Base-by-base conservation (phyloP, 2,329 filamentous ascomycete species). In the Calcarisporium arbuscula region DNA sequence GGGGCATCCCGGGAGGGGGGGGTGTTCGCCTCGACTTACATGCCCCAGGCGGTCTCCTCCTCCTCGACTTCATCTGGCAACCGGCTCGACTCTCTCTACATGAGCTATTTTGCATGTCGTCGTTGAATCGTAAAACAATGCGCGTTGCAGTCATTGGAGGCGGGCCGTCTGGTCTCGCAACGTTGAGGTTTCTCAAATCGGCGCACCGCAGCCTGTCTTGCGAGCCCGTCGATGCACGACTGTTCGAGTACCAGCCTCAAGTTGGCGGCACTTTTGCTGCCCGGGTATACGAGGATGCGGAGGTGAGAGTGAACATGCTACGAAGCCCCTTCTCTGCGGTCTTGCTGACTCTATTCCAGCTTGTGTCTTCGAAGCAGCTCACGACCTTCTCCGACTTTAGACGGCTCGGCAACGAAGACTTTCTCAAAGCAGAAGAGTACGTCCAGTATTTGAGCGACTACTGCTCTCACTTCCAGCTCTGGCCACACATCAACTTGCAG, bases 351-450 rank as follows among this genome's bases (percentile, higher is more conserved):
- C 9, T 20, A 2, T 35, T 21, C n/a, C 33, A 58, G 55, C 52
- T 67, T 5, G 65, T 70, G 6, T 65, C 61, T 2, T 67, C 63
- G 4, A 67, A 63, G 40, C 62, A 66, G 25, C 54, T 71, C n/a
- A 70, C 65, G 0, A 51, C 58, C 6, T 70, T 69, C 43, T 69
- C 65, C 2, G 65, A 69, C 40, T 64, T 63, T 36, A 54, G 65
- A 6, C 52, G 57, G 11, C 40, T 54, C 7, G 35, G 54, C 4
- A 51, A 58, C 4, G 52, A 53, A 4, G 64, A 68, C 44, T 68
- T 68, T 36, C 44, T 67, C n/a, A 52, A 49, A 1, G 48, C 57
- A 5, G 46, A 52, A 4, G 38, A 53, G 8, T 68, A 66, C 39
- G 50, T 59, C 15, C 28, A 50, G 16, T 68, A 68, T 35, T 54